phyloP scores from a whole-genome alignment of 345 rosid genomes.

The Salix exigua region DNA sequence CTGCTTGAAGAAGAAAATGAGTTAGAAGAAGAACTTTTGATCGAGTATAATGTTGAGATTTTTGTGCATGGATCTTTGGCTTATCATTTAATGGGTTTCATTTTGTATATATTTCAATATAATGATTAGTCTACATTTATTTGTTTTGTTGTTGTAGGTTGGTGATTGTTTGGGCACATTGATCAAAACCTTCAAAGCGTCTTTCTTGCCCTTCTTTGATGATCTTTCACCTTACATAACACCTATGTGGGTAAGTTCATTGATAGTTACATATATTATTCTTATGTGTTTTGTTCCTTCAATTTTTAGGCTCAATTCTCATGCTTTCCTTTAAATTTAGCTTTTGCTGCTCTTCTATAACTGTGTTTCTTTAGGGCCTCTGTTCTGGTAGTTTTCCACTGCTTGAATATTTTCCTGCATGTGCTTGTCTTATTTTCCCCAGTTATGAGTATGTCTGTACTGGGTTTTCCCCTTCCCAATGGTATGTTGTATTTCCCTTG shows the following conservation, averaged over 20 bases:
- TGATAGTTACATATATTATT: neutral
- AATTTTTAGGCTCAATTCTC: slow-evolving; percentile 37
- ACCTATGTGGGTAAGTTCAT: slow-evolving; percentile 94
- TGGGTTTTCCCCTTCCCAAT: neutral
- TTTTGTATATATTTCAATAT: neutral
- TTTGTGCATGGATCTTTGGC: neutral
- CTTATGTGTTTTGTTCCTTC: neutral
- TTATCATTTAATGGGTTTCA: neutral
- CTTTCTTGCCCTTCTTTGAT: slow-evolving; percentile 90
- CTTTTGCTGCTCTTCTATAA: neutral
- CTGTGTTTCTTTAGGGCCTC: neutral
- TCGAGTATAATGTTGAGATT: slow-evolving; percentile 39
- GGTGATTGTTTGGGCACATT: slow-evolving; percentile 97
- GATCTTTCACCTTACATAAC: slow-evolving; percentile 86
- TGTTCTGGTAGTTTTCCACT: neutral
- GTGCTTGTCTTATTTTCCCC: neutral
- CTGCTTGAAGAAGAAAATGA: slow-evolving; percentile 96
- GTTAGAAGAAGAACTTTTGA: slow-evolving; percentile 98
- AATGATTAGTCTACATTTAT: neutral
- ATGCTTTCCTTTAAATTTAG: neutral
- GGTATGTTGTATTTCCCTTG: too few species aligned
- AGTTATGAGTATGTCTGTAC: neutral
- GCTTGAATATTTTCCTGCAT: neutral
- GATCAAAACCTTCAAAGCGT: slow-evolving; percentile 84
- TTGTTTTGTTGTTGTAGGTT: slow-evolving; percentile 44